These are phyloP conservation scores for Sordariomycetes sp. DNA, from an alignment of 2,329 filamentous ascomycete genomes.

Conservation along the genomic window DNA sequence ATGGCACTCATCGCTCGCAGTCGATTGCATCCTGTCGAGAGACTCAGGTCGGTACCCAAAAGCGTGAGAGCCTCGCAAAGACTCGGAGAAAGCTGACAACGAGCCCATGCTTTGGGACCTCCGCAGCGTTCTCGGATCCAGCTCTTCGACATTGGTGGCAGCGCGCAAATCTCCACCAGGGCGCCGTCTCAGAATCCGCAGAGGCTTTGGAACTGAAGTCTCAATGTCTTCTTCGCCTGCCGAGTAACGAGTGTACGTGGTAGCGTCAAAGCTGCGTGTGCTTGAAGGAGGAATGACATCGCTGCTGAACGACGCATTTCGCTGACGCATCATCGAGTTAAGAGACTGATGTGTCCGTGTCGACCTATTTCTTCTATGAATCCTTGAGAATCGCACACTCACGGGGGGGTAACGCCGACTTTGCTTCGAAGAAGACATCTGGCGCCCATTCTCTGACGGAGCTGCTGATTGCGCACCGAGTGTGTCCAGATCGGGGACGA, in stretches of 20 bases:
- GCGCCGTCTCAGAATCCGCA: conserved; percentile 57
- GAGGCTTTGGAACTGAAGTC: conserved; percentile 35
- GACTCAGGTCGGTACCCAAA: not conserved
- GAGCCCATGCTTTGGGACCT: conserved; percentile 51
- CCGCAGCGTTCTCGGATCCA: conserved; percentile 39
- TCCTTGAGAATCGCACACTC: conserved; percentile 17
- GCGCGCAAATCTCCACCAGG: conserved; percentile 69
- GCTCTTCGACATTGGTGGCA: conserved; percentile 54
- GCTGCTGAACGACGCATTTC: conserved; percentile 53
- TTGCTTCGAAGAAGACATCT: conserved; percentile 17
- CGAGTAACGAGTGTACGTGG: conserved; percentile 43
- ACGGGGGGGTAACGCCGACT: conserved; percentile 17
- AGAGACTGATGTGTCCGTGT: conserved; percentile 38
- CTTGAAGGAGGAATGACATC: conserved; percentile 39
- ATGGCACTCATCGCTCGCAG: conserved; percentile 13
- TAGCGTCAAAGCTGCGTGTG: conserved; percentile 53
- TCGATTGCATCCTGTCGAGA: conserved; percentile 8
- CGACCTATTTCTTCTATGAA: conserved; percentile 36
- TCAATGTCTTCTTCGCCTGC: conserved; percentile 31
- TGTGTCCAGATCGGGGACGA: conserved; percentile 35
- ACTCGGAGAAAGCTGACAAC: conserved; percentile 51
- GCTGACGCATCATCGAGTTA: conserved; percentile 41
- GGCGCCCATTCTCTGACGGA: conserved; percentile 22
- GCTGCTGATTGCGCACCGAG: conserved; percentile 16
- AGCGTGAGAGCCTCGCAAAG: conserved; percentile 37